phyloP scores from a whole-genome alignment of 371 early-diverging fungal genomes.

The Gilbertella persicaria region DNA sequence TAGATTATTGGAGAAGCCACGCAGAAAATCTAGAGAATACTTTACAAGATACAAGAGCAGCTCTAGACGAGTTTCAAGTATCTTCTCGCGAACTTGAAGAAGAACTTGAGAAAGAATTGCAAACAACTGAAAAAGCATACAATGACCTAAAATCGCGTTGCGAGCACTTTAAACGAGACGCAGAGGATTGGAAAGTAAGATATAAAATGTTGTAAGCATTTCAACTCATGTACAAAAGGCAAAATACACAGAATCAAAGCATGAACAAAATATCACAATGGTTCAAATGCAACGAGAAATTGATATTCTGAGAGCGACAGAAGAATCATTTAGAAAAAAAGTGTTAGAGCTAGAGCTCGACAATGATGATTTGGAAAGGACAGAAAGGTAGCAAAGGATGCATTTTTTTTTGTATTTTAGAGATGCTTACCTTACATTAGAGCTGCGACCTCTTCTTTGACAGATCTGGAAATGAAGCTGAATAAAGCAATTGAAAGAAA shows the following conservation, averaged over 20 bases:
- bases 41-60: conserved; percentile 56
- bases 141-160: conserved; percentile 63
- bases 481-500: conserved; percentile 73
- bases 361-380: conserved; percentile 69
- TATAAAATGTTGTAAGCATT: neutral
- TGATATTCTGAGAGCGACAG: conserved; percentile 70
- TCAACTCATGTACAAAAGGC: conserved; percentile 18
- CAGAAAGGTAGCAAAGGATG: conserved; percentile 14
- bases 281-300: conserved; percentile 76
- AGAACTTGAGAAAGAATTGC: conserved; percentile 64
- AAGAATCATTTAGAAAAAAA: conserved; percentile 71
- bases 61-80: conserved; percentile 64
- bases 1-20: conserved; percentile 57
- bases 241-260: conserved; percentile 49
- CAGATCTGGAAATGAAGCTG: conserved; percentile 71
- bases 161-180: conserved; percentile 57
- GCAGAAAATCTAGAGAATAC: conserved; percentile 51
- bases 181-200: conserved; percentile 74
- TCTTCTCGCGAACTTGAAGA: conserved; percentile 67
- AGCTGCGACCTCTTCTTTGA: conserved; percentile 70
- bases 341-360: conserved; percentile 77
- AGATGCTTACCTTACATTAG: conserved; percentile 30
- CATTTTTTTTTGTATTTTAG: too few relatives aligned
- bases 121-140: conserved; percentile 61
- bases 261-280: conserved; percentile 65